Conservation (phyloP, 208 protist genomes). For the Crithidia mellificae region DNA sequence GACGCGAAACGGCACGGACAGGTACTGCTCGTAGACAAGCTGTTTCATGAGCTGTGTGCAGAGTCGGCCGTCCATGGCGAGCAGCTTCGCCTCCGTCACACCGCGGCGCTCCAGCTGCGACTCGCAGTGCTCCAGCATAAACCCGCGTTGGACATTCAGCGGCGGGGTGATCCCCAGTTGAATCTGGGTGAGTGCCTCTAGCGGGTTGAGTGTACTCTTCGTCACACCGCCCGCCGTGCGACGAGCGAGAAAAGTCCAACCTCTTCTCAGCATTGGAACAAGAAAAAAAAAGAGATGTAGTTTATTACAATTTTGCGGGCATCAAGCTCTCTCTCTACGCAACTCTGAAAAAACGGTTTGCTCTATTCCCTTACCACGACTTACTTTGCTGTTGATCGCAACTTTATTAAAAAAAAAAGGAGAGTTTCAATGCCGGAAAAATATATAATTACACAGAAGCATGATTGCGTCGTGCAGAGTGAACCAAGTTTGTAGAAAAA, state of each 20-base stretch:
- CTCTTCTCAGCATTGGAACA: neutral
- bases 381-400: too few relatives aligned
- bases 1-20: constrained; percentile 86
- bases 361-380: too few relatives aligned
- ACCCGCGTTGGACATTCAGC: constrained; percentile 65
- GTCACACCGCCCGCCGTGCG: neutral
- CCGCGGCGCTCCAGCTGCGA: constrained; percentile 65
- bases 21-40: constrained; percentile 78
- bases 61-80: constrained; percentile 78
- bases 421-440: too few relatives aligned
- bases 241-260: neutral
- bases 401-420: too few relatives aligned
- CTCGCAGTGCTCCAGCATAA: constrained; percentile 79
- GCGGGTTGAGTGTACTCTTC: constrained; percentile 45
- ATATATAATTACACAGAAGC: too few relatives aligned
- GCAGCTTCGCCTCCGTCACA: constrained; percentile 76
- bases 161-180: constrained; percentile 82
- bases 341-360: too few relatives aligned
- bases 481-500: too few relatives aligned
- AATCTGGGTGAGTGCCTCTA: constrained; percentile 83
- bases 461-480: too few relatives aligned
- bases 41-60: constrained; percentile 69
- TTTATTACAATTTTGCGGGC: too few relatives aligned
- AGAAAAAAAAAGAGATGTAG: too few relatives aligned
- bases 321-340: too few relatives aligned